phyloP scores from a whole-genome alignment of 495 filamentous ascomycete species.

The Penicillium samsonianum region DNA sequence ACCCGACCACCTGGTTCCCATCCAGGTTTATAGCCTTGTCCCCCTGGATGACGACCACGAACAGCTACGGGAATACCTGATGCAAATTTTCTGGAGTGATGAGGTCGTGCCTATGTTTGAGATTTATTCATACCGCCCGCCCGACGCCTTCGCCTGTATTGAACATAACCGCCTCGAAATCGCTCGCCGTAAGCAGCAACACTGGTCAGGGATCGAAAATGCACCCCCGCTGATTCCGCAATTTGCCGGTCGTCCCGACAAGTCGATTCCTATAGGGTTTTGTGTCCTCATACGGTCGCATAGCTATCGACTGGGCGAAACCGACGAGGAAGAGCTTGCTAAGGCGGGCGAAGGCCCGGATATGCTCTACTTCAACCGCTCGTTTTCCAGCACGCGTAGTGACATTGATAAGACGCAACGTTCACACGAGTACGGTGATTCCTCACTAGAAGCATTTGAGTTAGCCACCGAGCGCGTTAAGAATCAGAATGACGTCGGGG shows the following conservation, averaged over 20 bases:
- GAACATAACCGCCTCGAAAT: slow-evolving; percentile 28
- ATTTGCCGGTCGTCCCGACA: not conserved
- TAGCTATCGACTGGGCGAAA: slow-evolving; percentile 22
- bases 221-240: slow-evolving; percentile 18
- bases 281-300: slow-evolving; percentile 21
- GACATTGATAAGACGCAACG: slow-evolving; percentile 3
- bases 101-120: slow-evolving; percentile 21
- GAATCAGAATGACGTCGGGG: slow-evolving; percentile 8
- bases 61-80: slow-evolving; percentile 22
- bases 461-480: slow-evolving; percentile 11
- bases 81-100: slow-evolving; percentile 11
- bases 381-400: slow-evolving; percentile 12
- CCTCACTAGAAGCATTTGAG: slow-evolving; percentile 12
- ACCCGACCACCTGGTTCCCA: not conserved
- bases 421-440: not conserved
- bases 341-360: slow-evolving; percentile 18
- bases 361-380: slow-evolving; percentile 19
- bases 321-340: not conserved
- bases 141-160: slow-evolving; percentile 26
- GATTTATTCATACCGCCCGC: slow-evolving; percentile 24
- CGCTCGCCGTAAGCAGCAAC: slow-evolving; percentile 27
- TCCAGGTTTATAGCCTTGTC: slow-evolving; percentile 30
- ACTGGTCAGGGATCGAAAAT: slow-evolving; percentile 12
- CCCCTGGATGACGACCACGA: slow-evolving; percentile 26
- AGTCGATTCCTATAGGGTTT: no score